Base-by-base conservation (phyloP, 495 filamentous ascomycete genomes). In the Melanomma pulvis-pyrius region DNA sequence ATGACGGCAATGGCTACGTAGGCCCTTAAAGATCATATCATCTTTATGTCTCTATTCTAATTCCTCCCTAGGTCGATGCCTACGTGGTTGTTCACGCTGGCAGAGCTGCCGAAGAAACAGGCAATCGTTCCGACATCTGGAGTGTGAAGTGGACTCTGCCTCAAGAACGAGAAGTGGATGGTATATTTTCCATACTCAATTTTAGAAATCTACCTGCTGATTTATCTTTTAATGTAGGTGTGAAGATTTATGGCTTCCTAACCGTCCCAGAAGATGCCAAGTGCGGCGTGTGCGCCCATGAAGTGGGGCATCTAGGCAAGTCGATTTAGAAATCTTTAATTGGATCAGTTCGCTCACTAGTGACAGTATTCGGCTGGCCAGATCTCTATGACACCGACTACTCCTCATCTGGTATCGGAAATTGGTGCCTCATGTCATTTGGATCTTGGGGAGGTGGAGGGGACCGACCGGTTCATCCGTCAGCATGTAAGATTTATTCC, bases 31-130 rank as follows among this genome's bases (percentile, higher is more conserved):
- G 12, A 1, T 41, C 46, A 6, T 13, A 47, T 24, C 19, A 17
- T 55, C 17, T 19, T 2, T 21, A 4, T 46, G 24, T 6, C 15
- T 4, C 19, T 6, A 25, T 51, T 7, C 12, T 51, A 24, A 25
- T 30, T 53, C 29, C 54, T n/a, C 22, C 19, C 11, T 19, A 60
- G 55, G 63, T 67, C 13, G 63, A 67, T 67, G 63, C 63, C 13
- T 67, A 53, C 32, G 46, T 67, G n/a, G 63, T 67, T 25, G 57
- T 67, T 28, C 63, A 67, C 58, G 63, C 63, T 5, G 63, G 63
- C 25, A 44, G n/a, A 29, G 63, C 21, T 30, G 63, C 63, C 9
- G 63, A 60, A 12, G 32, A 54, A 21, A 60, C 63, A 17, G 26
- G 26, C 12, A 54, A 60, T 17, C 11, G n/a, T 2, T 46, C 29